Conservation (phyloP, 495 filamentous ascomycete species). For the Podospora comata region DNA sequence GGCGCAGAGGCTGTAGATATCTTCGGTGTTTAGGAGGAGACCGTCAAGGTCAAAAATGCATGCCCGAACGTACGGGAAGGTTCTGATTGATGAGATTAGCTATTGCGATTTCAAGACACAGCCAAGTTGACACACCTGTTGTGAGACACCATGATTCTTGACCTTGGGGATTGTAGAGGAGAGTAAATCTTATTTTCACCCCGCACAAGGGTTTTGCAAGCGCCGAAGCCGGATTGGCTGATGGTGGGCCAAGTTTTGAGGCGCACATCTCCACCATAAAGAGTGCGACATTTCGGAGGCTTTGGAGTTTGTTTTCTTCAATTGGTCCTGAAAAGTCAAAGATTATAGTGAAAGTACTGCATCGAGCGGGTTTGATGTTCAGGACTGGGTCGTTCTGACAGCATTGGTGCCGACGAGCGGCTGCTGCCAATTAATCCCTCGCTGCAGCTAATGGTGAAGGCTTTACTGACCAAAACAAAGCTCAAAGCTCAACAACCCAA, state of each 20-base stretch:
- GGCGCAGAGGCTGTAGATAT: conserved; percentile 75
- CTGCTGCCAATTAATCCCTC: not conserved
- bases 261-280: not conserved
- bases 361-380: no score
- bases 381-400: no score
- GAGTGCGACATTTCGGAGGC: not conserved
- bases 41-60: conserved; percentile 98
- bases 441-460: not conserved
- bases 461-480: not conserved
- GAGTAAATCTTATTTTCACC: not conserved
- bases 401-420: no score
- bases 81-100: not conserved
- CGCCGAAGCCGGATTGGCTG: not conserved
- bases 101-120: no score
- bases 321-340: not conserved
- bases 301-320: not conserved
- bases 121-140: no score
- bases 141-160: no score
- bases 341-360: no score
- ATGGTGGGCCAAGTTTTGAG: not conserved
- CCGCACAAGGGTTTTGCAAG: not conserved
- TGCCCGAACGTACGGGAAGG: conserved; percentile 55
- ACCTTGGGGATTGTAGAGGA: no score
- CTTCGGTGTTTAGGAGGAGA: conserved; percentile 84
- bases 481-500: not conserved